A percentile compares a stretch with the other conserved stretches of the same genome.
These are phyloP conservation scores for Dioscorea zingiberensis DNA, from an alignment of 106 monocot genomes.

Conservation along the genomic window DNA sequence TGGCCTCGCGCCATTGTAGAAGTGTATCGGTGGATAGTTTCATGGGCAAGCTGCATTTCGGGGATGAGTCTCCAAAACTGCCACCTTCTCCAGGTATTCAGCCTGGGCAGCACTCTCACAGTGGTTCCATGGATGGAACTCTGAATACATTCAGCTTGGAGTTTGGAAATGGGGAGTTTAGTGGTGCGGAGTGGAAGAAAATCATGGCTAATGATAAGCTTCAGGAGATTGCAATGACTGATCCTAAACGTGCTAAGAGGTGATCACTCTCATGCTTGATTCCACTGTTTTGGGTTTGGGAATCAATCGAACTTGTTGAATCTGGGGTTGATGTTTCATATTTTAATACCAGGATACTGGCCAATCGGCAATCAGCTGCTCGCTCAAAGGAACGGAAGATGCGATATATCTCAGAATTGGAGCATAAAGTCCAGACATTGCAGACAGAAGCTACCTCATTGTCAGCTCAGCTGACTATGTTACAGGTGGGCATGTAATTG, in stretches of 20 bases:
- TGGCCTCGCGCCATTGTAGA: slow-evolving; percentile 37
- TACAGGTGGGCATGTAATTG: slow-evolving; percentile 81
- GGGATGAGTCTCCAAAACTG: slow-evolving; percentile 52
- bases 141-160: slow-evolving; percentile 62
- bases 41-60: slow-evolving; percentile 68
- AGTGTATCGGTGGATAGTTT: slow-evolving; percentile 86
- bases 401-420: slow-evolving; percentile 78
- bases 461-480: slow-evolving; percentile 73
- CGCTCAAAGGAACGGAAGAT: slow-evolving; percentile 90
- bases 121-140: slow-evolving; percentile 44
- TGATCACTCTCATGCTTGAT: not conserved
- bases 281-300: too few relatives aligned
- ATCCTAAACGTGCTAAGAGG: slow-evolving; percentile 91
- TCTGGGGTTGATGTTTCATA: not conserved
- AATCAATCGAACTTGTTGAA: too few relatives aligned
- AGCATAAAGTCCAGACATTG: slow-evolving; percentile 87
- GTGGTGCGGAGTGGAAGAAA: slow-evolving; percentile 65
- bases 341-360: slow-evolving; percentile 54
- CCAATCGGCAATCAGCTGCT: slow-evolving; percentile 93
- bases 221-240: slow-evolving; percentile 63
- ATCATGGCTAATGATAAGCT: slow-evolving; percentile 87
- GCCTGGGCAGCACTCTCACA: slow-evolving; percentile 27
- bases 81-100: slow-evolving; percentile 34
- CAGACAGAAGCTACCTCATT: slow-evolving; percentile 93
- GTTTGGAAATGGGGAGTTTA: slow-evolving; percentile 80